Percentiles rank a stretch among this genome's conserved stretches.
These are phyloP conservation scores for Tricladium varicosporioides DNA, from an alignment of 2,329 filamentous ascomycete species.

Conservation along the genomic window DNA sequence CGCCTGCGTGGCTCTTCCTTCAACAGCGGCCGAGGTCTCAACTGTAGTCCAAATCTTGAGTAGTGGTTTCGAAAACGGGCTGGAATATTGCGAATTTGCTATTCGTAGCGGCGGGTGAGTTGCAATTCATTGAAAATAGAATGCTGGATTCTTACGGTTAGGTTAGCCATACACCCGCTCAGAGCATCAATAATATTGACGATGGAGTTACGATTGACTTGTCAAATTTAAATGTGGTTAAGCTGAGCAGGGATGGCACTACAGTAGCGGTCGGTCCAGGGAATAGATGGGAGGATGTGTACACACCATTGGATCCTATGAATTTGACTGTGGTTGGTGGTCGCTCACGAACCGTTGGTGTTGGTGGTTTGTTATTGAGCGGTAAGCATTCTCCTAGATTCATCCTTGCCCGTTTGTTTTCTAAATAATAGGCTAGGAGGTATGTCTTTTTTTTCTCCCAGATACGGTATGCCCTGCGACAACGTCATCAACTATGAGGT, in stretches of 20 bases:
- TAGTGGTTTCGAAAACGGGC: too few species aligned
- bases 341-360: neutral
- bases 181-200: neutral
- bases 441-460: constrained; percentile 17
- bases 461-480: constrained; percentile 46
- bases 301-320: neutral
- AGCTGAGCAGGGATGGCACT: neutral
- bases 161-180: neutral
- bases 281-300: neutral
- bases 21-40: too few species aligned
- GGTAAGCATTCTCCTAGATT: neutral
- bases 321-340: neutral
- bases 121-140: neutral
- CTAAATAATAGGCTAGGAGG: neutral
- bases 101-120: too few species aligned
- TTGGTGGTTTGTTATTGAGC: neutral
- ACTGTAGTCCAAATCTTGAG: too few species aligned
- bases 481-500: constrained; percentile 43
- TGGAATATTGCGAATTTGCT: too few species aligned
- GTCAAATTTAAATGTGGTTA: neutral
- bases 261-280: neutral
- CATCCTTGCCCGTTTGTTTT: neutral
- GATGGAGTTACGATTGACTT: neutral
- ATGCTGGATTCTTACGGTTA: neutral
- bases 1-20: too few species aligned